Percentiles rank a stretch among this genome's conserved stretches.
These are phyloP conservation scores for Neopestalotiopsis rosae DNA, from an alignment of 2,329 filamentous ascomycete genomes.

Conservation along the genomic window DNA sequence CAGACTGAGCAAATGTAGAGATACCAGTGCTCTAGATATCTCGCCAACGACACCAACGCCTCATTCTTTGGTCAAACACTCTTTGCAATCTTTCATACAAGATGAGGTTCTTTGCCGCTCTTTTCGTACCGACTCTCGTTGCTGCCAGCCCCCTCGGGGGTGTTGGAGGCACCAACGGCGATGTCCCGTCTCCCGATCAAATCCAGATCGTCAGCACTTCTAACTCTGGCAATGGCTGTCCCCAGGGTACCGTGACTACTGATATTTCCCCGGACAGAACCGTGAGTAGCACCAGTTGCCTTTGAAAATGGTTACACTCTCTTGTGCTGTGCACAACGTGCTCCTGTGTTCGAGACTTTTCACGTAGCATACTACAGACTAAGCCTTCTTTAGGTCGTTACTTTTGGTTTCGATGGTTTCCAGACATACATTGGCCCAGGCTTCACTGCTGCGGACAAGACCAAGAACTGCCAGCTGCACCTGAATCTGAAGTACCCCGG, in stretches of 20 bases:
- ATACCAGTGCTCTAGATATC: not conserved
- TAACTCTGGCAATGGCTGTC: conserved; percentile 51
- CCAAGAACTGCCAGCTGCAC: conserved; percentile 55
- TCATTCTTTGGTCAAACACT: not conserved
- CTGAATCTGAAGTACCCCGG: conserved; percentile 51
- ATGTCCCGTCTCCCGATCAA: conserved; percentile 43
- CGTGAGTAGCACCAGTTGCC: conserved; percentile 30
- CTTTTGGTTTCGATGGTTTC: conserved; percentile 52
- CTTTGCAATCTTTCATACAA: conserved; percentile 26
- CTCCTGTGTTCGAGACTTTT: not conserved
- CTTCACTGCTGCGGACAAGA: conserved; percentile 39
- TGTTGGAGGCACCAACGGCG: conserved; percentile 34
- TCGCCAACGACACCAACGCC: not conserved
- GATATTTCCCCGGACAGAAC: conserved; percentile 48
- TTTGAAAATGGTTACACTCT: not conserved
- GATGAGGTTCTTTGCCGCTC: conserved; percentile 42
- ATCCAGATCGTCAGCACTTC: conserved; percentile 47
- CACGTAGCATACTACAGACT: not conserved
- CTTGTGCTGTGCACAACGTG: not conserved
- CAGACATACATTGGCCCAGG: conserved; percentile 54
- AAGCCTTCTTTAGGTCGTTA: conserved; percentile 42
- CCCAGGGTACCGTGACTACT: conserved; percentile 48
- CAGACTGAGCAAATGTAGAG: conserved; percentile 10
- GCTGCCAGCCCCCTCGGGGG: conserved; percentile 40
- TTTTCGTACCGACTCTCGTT: conserved; percentile 41